Base-by-base conservation (phyloP, 495 filamentous ascomycete genomes). In the Cercophora sp. region DNA sequence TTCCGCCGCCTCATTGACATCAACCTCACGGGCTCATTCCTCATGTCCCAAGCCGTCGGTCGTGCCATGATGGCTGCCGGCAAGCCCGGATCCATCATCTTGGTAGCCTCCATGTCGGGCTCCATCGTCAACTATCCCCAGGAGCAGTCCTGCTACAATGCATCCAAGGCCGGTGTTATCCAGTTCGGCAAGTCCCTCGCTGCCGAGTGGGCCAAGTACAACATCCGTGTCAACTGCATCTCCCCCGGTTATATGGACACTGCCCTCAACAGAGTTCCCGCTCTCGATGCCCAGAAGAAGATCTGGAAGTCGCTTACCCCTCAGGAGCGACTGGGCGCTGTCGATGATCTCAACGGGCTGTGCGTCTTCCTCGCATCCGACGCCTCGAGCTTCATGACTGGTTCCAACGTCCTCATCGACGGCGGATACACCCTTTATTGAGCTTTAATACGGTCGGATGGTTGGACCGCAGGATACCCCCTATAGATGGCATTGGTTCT, bases 161-260 rank as follows among this genome's bases (percentile, higher is more conserved):
- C 86, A 29, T 88, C 85, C 61, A 90, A 89, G 77, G 86, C 85
- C 11, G 86, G 79, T 55, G 87, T 89, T 29, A 82, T 88, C 61
- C 83, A 87, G 67, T 76, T 89, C 49, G 83, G 82, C 58, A 86
- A 86, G 67, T 87, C 83, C 8, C 78, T 90, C 29, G 87, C 85
- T 44, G 85, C 83, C n/a, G 86, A 90, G 64, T 89, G 87, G 87
- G 84, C 85, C 57, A 82, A 82, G 61, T 76, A 87, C 62, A 73
- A 74, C 55, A 87, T 89, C 63, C 83, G 86, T 32, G 86, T 89
- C 56, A 90, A 90, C 74, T 81, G 77, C 56, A 89, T 89, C 64
- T 86, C 82, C 13, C 86, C 86, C 22, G 86, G 86, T 26, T 89
- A 89, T 67, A 90, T 89, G 85, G 86, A 89, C 70, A 89, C 86